A percentile compares a stretch with the other conserved stretches of the same genome.
Evolutionary conservation across 495 filamentous ascomycete species (phyloP).

Genomic region (Hypoxylon fragiforme): DNA sequence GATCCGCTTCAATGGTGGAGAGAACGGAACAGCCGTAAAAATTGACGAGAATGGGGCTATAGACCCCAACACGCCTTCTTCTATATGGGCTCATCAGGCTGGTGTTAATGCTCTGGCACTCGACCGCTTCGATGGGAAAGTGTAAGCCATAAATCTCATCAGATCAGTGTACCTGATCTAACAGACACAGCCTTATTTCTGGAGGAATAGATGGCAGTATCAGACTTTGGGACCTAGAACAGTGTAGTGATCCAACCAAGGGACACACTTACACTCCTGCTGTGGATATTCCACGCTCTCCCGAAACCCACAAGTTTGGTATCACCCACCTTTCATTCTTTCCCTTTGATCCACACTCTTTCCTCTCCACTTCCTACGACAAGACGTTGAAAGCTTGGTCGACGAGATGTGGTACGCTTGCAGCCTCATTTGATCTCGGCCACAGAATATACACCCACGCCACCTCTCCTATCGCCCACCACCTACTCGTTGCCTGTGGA

Average conservation of each 20-base stretch:
- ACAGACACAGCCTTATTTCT: conserved; percentile 66
- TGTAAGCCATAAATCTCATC: conserved; percentile 53
- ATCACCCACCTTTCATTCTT: conserved; percentile 87
- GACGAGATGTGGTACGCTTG: conserved; percentile 59
- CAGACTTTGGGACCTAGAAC: conserved; percentile 81
- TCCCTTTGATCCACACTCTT: conserved; percentile 78
- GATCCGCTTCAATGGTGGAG: conserved; percentile 68
- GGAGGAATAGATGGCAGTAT: conserved; percentile 80
- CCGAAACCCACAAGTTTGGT: conserved; percentile 65
- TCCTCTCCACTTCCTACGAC: conserved; percentile 83
- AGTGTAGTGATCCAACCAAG: conserved; percentile 39
- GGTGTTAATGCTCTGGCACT: conserved; percentile 77
- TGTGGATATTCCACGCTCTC: conserved; percentile 41
- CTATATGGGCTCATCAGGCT: conserved; percentile 65
- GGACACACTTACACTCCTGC: conserved; percentile 55
- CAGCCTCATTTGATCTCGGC: conserved; percentile 70
- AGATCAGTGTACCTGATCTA: conserved; percentile 16
- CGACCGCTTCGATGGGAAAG: conserved; percentile 75
- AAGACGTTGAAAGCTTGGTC: conserved; percentile 80
- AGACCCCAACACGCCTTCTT: conserved; percentile 25
- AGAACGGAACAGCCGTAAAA: conserved; percentile 34
- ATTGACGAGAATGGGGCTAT: conserved; percentile 24
- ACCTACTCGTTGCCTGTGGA: conserved; percentile 78
- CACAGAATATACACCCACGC: conserved; percentile 76
- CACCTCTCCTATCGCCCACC: conserved; percentile 69